These are phyloP conservation scores for Skeletonema grethae DNA, from an alignment of 108 stramenopile species.

Conservation along the genomic window DNA sequence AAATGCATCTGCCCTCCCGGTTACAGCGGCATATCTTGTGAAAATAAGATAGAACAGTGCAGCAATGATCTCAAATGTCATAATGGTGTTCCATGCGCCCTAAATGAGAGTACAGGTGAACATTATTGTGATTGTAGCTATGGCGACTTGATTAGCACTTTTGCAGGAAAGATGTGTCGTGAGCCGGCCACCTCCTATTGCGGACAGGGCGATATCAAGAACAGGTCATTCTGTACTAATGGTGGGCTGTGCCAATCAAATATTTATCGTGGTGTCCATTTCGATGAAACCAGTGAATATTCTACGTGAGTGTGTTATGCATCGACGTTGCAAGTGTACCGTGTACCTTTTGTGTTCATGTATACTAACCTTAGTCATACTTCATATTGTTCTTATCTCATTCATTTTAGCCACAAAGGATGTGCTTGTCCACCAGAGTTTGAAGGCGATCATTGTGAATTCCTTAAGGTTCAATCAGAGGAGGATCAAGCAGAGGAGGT, in stretches of 20 bases:
- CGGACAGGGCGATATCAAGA: slow-evolving; percentile 29
- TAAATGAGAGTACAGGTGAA: slow-evolving; percentile 1
- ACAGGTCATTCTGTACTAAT: slow-evolving; percentile 43
- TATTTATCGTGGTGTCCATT: not conserved
- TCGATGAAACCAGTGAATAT: slow-evolving; percentile 2
- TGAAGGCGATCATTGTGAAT: slow-evolving; percentile 69
- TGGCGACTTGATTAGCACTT: slow-evolving; percentile 24
- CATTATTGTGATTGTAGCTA: slow-evolving; percentile 39
- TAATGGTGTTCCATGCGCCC: slow-evolving; percentile 27
- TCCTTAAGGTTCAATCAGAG: not conserved
- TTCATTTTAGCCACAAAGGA: slow-evolving; percentile 43
- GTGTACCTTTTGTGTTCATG: not conserved
- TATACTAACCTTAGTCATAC: not conserved
- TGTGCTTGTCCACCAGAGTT: slow-evolving; percentile 66
- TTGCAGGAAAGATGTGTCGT: slow-evolving; percentile 46
- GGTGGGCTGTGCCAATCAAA: slow-evolving; percentile 33
- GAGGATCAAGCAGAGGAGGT: not conserved
- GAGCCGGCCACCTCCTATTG: slow-evolving; percentile 47
- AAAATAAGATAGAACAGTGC: slow-evolving; percentile 47
- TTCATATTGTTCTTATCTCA: not conserved
- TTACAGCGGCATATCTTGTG: slow-evolving; percentile 53
- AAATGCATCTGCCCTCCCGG: slow-evolving; percentile 55
- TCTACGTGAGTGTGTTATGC: not conserved
- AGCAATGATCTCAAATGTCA: slow-evolving; percentile 29
- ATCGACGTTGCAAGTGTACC: not conserved